Base-by-base conservation (phyloP, 2,329 filamentous ascomycete genomes). In the Colletotrichum plurivorum region DNA sequence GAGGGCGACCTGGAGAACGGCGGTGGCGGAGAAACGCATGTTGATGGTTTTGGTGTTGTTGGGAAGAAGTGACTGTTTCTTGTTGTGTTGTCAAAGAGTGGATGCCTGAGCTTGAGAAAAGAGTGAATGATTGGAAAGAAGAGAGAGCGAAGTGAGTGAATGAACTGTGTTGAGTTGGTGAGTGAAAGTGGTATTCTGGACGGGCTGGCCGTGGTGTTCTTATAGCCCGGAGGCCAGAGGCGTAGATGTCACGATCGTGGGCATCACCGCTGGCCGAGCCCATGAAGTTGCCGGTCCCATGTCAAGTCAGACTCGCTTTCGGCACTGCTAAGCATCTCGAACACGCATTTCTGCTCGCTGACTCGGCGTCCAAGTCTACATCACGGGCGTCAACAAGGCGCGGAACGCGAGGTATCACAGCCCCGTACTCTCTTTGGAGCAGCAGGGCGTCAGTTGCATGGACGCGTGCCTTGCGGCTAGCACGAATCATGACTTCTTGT, bases 21-120 rank as follows among this genome's bases (percentile, higher is more conserved):
- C 45, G 36, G 45, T 36, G 22, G 58, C 22, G 36, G 48, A 53
- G 58, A 62, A 64, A 31, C 46, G 58, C 58, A 62, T 62, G 13
- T 31, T 62, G 48, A 8, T 53, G 22, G 51, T n/a, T 53, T 12
- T 12, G 22, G 48, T 16, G 27, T 53, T 16, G 27, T 53, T 43
- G 13, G 22, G 53, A 52, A 49, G 22, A 45, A 45, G 22, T 5
- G 31, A 43, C 8, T 45, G 31, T 36, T 22, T 22, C 27, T 31
- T 36, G 27, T 31, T 31, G 31, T 36, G 31, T 52, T n/a, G 18
- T n/a, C 9, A 46, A 27, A 36, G 20, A 46, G 9, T 46, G 41
- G 25, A 36, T 48, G 55, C 20, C 15, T 43, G 25, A 48, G 16
- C 41, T 48, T 31, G 5, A 58, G 43, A 58, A 43, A 43, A 43